Evolutionary conservation across 352 stramenopile species (phyloP).

Genomic region (Pythium coloratum): DNA sequence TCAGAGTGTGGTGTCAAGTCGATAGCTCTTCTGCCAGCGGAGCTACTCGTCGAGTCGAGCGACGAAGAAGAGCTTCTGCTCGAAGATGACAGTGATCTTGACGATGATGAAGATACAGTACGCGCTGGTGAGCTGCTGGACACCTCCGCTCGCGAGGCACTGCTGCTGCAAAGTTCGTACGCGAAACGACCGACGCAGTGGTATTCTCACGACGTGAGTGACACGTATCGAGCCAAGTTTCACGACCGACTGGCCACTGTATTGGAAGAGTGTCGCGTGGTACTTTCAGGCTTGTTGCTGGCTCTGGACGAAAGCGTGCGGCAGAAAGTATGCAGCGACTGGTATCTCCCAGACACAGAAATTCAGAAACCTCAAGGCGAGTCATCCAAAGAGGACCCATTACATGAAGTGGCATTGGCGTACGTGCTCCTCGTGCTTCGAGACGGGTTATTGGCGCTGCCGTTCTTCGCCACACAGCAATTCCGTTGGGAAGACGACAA

Average conservation of each 20-base stretch:
- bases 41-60: slow-evolving; percentile 10
- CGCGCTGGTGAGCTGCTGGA: background rate
- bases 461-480: slow-evolving; percentile 13
- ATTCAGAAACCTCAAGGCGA: background rate
- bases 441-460: slow-evolving; percentile 11
- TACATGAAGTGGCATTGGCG: background rate
- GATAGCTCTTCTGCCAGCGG: slow-evolving; percentile 1
- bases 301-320: background rate
- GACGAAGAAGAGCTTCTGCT: slow-evolving; percentile 5
- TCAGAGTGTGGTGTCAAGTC: background rate
- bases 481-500: slow-evolving; percentile 23
- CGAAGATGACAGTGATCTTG: background rate
- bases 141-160: background rate
- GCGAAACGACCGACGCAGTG: background rate
- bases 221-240: slow-evolving; percentile 6
- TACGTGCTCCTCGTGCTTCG: slow-evolving; percentile 5
- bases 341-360: background rate
- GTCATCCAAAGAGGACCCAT: background rate
- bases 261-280: slow-evolving; percentile 7
- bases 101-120: background rate
- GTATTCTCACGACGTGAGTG: background rate
- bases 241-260: background rate
- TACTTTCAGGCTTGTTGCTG: background rate
- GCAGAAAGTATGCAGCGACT: background rate
- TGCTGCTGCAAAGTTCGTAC: slow-evolving; percentile 1